These are phyloP conservation scores for Monascus ruber DNA, from an alignment of 2,329 filamentous ascomycete species.

Conservation along the genomic window DNA sequence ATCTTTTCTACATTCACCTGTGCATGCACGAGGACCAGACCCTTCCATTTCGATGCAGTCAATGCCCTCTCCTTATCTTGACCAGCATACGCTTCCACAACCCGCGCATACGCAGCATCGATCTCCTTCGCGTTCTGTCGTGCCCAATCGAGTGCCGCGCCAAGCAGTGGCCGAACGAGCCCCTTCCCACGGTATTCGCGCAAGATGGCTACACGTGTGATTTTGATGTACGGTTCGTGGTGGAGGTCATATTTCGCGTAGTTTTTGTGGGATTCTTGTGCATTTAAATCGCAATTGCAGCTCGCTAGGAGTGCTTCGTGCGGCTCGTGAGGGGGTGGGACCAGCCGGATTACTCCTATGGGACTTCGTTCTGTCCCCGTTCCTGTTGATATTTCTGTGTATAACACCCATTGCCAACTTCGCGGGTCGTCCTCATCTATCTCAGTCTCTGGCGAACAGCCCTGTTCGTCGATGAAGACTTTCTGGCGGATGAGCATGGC, in stretches of 20 bases:
- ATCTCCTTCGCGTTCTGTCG: slow-evolving; percentile 45
- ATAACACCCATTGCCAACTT: slow-evolving; percentile 81
- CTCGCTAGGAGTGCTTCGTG: slow-evolving; percentile 33
- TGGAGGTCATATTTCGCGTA: slow-evolving; percentile 35
- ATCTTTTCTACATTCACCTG: slow-evolving; percentile 54
- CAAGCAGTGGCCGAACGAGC: slow-evolving; percentile 55
- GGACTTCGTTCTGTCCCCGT: slow-evolving; percentile 38
- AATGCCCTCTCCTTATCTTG: slow-evolving; percentile 31
- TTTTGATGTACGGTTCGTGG: slow-evolving; percentile 66
- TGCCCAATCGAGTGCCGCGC: slow-evolving; percentile 58
- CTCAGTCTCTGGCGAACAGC: slow-evolving; percentile 53
- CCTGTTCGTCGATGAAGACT: slow-evolving; percentile 49
- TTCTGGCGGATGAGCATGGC: slow-evolving; percentile 47
- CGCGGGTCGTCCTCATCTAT: slow-evolving; percentile 69
- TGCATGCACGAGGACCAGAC: slow-evolving; percentile 68
- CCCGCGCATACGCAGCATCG: slow-evolving; percentile 11
- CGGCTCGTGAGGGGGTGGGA: slow-evolving; percentile 65
- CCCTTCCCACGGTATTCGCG: slow-evolving; percentile 53
- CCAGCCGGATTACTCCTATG: slow-evolving; percentile 66
- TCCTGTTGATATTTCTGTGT: slow-evolving; percentile 47
- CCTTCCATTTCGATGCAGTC: slow-evolving; percentile 48
- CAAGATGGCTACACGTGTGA: slow-evolving; percentile 66
- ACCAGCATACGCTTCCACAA: slow-evolving; percentile 30
- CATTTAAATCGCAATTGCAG: slow-evolving; percentile 8
- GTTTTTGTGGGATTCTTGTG: slow-evolving; percentile 5